These are phyloP conservation scores for Pyrus hybrid DNA, from an alignment of 331 rosid genomes.

Conservation along the genomic window DNA sequence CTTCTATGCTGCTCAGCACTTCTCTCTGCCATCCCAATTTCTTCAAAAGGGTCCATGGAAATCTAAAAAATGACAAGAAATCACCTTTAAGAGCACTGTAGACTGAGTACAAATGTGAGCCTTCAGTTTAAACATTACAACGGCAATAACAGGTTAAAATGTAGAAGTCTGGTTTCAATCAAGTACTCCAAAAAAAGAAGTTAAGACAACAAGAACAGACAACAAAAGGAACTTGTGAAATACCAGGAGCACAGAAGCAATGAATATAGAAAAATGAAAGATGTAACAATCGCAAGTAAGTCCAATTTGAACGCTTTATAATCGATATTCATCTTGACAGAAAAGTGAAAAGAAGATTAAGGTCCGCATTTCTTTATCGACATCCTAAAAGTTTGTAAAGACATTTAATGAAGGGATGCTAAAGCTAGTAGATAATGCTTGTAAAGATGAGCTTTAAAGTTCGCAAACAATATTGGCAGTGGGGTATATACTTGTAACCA, in stretches of 20 bases:
- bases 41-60: constrained; percentile 89
- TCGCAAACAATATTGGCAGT: not conserved
- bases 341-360: not conserved
- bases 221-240: not conserved
- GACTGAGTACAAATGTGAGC: constrained; percentile 10
- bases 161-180: not conserved
- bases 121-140: constrained; percentile 5
- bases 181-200: not conserved
- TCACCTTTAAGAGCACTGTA: constrained; percentile 6
- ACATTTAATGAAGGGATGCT: not conserved
- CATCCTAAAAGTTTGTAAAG: not conserved
- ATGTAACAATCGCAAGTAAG: not conserved
- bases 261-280: not conserved
- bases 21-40: constrained; percentile 67
- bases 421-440: not conserved
- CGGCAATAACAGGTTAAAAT: not conserved
- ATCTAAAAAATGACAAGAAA: constrained; percentile 29
- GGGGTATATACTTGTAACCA: not conserved
- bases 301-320: not conserved
- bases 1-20: constrained; percentile 67
- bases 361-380: not conserved
- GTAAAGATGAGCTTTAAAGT: not conserved
- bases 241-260: not conserved
- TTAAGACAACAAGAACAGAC: not conserved
- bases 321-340: not conserved